Percentiles rank a stretch among this genome's conserved stretches.
These are phyloP conservation scores for Debaryomyces tyrocola DNA, from an alignment of 805 yeast genomes.

Conservation along the genomic window DNA sequence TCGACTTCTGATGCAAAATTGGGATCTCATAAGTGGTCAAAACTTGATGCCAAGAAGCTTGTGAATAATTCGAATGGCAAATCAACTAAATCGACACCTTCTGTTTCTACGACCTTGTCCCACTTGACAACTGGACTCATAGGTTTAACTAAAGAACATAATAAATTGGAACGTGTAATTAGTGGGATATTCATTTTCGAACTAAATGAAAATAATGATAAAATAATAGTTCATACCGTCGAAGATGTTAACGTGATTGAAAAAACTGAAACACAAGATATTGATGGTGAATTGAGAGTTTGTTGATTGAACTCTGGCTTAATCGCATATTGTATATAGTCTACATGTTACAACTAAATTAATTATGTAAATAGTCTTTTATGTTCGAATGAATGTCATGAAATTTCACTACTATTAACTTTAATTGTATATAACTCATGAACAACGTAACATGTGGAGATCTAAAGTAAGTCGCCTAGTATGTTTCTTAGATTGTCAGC, in stretches of 20 bases:
- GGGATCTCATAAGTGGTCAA: constrained; percentile 44
- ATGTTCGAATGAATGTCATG: background rate
- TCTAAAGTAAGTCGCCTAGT: constrained; percentile 7
- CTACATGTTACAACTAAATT: background rate
- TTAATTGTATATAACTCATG: no score
- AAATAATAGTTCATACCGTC: constrained; percentile 61
- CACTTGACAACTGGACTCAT: constrained; percentile 33
- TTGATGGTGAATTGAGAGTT: constrained; percentile 25
- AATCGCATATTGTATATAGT: background rate
- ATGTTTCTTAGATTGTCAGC: constrained; percentile 9
- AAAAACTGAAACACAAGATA: constrained; percentile 27
- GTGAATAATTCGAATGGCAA: constrained; percentile 7
- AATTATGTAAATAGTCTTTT: background rate
- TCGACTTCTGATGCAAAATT: constrained; percentile 40
- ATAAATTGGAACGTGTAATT: constrained; percentile 39
- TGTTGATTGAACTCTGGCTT: constrained; percentile 17
- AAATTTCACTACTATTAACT: background rate
- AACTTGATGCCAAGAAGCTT: constrained; percentile 26
- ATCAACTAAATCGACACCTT: constrained; percentile 11
- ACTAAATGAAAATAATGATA: constrained; percentile 53
- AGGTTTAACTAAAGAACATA: constrained; percentile 28
- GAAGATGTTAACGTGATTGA: constrained; percentile 66
- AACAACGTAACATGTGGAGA: background rate
- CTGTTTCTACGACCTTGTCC: constrained; percentile 23
- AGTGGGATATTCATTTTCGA: constrained; percentile 68